These are phyloP conservation scores for Solanum paucissectum DNA, from an alignment of 257 asterid genomes.

Conservation along the genomic window DNA sequence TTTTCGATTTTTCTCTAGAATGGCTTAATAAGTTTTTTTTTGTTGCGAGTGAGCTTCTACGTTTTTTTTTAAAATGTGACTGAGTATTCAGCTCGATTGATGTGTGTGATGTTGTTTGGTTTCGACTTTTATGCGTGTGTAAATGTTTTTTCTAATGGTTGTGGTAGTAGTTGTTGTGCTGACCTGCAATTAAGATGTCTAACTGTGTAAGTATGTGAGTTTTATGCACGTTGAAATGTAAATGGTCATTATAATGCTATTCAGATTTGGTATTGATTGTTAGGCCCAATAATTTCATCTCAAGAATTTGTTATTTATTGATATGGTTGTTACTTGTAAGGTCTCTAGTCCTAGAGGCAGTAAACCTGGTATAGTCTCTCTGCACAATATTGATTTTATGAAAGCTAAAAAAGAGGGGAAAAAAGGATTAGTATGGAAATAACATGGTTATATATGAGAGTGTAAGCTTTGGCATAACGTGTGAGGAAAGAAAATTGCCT, in stretches of 20 bases:
- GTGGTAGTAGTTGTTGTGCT: background rate
- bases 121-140: background rate
- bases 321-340: background rate
- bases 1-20: background rate
- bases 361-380: background rate
- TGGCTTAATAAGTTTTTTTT: background rate
- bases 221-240: background rate
- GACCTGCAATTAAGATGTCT: background rate
- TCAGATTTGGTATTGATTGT: background rate
- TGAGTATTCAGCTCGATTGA: background rate
- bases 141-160: background rate
- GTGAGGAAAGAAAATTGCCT: background rate
- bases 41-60: background rate
- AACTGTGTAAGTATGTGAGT: background rate
- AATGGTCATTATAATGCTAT: background rate
- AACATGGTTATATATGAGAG: background rate
- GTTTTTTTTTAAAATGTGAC: background rate
- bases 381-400: background rate
- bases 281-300: background rate
- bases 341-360: background rate
- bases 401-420: background rate
- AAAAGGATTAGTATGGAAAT: background rate
- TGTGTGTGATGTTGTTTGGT: background rate
- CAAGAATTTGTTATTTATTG: background rate
- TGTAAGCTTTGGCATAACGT: background rate